Conservation (phyloP, 345 rosid species). For the Adansonia digitata region DNA sequence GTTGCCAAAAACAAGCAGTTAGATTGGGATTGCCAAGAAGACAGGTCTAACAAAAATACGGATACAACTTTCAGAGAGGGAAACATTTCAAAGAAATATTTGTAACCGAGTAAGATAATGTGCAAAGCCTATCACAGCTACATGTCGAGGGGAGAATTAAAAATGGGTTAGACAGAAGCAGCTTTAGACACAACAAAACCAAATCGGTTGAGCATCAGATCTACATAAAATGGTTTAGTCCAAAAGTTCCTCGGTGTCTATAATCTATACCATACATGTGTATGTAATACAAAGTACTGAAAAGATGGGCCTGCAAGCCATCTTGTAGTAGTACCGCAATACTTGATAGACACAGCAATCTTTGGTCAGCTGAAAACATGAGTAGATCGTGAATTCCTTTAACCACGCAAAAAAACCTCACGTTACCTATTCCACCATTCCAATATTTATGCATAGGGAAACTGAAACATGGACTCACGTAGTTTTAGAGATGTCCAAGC, state of each 20-base stretch:
- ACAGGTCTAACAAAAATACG: background rate
- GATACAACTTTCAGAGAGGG: background rate
- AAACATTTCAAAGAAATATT: background rate
- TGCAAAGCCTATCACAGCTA: background rate
- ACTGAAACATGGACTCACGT: constrained; percentile 42
- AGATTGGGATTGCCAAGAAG: background rate
- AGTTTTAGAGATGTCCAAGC: constrained; percentile 94
- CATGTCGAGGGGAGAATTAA: background rate
- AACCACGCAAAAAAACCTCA: background rate
- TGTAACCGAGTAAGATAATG: background rate
- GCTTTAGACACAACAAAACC: background rate
- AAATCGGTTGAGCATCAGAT: background rate
- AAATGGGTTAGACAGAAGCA: background rate
- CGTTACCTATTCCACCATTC: background rate
- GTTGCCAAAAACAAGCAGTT: background rate
- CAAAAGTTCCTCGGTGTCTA: background rate
- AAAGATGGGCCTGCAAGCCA: background rate
- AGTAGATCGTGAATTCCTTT: background rate
- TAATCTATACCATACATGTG: background rate
- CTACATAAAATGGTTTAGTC: background rate
- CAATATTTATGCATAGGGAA: background rate
- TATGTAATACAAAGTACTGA: background rate
- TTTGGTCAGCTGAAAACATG: background rate
- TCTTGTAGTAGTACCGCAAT: too few species aligned
- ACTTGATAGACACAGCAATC: background rate